Conservation (phyloP, 768 basidiomycete species). For the Pilatotrama ljubarskyi region DNA sequence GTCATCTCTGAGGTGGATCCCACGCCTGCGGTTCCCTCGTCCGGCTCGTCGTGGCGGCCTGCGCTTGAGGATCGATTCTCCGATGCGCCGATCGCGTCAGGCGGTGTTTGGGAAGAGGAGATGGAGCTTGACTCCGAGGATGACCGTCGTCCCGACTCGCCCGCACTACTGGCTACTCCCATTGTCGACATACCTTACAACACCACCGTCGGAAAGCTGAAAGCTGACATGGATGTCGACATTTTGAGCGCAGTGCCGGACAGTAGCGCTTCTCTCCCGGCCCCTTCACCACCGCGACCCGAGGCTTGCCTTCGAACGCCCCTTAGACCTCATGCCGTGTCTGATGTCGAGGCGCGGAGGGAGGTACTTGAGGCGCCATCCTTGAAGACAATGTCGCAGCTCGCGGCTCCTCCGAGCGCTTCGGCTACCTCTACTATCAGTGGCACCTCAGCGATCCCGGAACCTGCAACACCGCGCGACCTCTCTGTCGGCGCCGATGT, state of each 20-base stretch:
- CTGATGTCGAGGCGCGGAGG: conserved; percentile 13
- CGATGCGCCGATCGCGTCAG: not conserved
- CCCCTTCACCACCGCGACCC: too few relatives aligned
- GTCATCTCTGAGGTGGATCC: too few relatives aligned
- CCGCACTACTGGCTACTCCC: not conserved
- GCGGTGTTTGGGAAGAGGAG: conserved; percentile 8
- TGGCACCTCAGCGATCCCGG: conserved; percentile 1
- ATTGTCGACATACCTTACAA: not conserved
- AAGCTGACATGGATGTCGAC: conserved; percentile 16
- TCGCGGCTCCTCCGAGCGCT: not conserved
- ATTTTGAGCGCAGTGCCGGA: not conserved
- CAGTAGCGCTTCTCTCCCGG: too few relatives aligned
- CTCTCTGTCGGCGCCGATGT: not conserved
- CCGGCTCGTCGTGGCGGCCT: not conserved
- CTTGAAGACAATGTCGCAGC: conserved; percentile 7
- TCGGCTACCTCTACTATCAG: not conserved
- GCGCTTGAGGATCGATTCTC: conserved; percentile 11
- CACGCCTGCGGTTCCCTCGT: not conserved
- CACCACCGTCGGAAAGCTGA: not conserved
- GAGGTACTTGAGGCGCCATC: conserved; percentile 15
- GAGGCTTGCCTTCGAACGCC: too few relatives aligned
- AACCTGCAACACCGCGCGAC: conserved; percentile 9
- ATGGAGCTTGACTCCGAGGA: conserved; percentile 23
- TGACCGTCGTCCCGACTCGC: not conserved
- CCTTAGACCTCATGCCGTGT: too few relatives aligned